Evolutionary conservation across 768 basidiomycete species (phyloP).

Genomic region (Russula earlei): DNA sequence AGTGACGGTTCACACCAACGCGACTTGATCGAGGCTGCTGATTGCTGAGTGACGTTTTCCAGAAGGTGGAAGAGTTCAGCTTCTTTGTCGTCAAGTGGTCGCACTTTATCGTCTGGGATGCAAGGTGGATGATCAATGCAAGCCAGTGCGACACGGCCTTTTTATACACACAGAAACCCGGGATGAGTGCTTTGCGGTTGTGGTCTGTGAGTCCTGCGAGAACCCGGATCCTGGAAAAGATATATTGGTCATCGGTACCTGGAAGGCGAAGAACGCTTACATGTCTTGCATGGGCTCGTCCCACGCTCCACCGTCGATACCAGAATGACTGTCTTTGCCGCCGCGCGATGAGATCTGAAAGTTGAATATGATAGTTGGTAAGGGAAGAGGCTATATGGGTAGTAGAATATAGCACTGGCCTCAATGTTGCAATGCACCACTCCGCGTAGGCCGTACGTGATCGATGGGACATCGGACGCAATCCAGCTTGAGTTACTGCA

Average conservation of each 20-base stretch:
- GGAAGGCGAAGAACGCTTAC: conserved; percentile 31
- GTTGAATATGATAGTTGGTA: not conserved
- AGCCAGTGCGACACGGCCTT: not conserved
- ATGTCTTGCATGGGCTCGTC: conserved; percentile 92
- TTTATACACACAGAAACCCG: conserved; percentile 58
- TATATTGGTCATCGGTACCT: not conserved
- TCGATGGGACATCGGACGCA: conserved; percentile 81
- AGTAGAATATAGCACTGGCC: conserved; percentile 29
- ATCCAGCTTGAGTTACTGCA: conserved; percentile 94
- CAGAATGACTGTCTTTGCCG: conserved; percentile 79
- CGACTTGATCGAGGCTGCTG: conserved; percentile 59
- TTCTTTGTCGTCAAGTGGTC: conserved; percentile 59
- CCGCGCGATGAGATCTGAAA: conserved; percentile 55
- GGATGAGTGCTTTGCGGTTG: conserved; percentile 53
- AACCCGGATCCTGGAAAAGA: conserved; percentile 53
- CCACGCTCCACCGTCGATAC: conserved; percentile 84
- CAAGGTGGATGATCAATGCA: not conserved
- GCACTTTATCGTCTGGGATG: conserved; percentile 62
- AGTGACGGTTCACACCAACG: conserved; percentile 89
- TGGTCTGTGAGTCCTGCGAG: conserved; percentile 60
- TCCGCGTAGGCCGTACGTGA: conserved; percentile 91
- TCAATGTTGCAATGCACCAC: conserved; percentile 82
- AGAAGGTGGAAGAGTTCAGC: conserved; percentile 57
- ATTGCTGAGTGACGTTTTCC: conserved; percentile 54
- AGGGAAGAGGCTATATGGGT: not conserved